Conservation (phyloP, 345 rosid species). For the Carallia brachiata region DNA sequence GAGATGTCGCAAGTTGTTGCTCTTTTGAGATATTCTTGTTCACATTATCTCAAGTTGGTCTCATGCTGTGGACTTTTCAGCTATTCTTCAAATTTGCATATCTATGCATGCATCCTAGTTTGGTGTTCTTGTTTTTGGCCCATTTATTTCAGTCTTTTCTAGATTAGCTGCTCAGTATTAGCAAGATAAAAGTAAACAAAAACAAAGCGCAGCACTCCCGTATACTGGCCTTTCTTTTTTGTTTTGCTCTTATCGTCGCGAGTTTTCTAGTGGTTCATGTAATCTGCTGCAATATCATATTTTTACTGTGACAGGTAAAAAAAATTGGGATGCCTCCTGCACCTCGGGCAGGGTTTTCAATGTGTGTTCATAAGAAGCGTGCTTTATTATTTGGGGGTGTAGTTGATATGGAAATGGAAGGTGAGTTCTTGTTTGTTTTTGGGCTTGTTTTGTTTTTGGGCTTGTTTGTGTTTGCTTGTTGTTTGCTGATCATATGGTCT, state of each 20-base stretch:
- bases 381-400: conserved; percentile 95
- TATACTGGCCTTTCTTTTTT: not conserved
- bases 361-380: conserved; percentile 94
- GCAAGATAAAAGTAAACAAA: not conserved
- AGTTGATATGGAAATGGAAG: conserved; percentile 94
- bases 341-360: conserved; percentile 88
- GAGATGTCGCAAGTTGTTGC: not conserved
- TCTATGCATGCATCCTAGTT: not conserved
- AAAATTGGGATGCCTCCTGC: conserved; percentile 97
- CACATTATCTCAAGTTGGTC: not conserved
- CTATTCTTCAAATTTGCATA: not conserved
- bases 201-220: not conserved
- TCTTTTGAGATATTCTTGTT: not conserved
- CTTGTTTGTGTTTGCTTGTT: not conserved
- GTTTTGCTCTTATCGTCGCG: not conserved
- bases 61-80: not conserved
- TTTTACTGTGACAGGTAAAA: conserved; percentile 56
- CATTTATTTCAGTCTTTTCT: not conserved
- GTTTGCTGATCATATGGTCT: not conserved
- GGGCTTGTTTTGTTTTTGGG: conserved; percentile 10
- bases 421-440: conserved; percentile 35
- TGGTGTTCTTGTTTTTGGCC: not conserved
- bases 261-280: not conserved
- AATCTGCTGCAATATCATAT: not conserved
- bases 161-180: not conserved